These are phyloP conservation scores for Cylindrotheca closterium DNA, from an alignment of 108 stramenopile genomes.

Conservation along the genomic window DNA sequence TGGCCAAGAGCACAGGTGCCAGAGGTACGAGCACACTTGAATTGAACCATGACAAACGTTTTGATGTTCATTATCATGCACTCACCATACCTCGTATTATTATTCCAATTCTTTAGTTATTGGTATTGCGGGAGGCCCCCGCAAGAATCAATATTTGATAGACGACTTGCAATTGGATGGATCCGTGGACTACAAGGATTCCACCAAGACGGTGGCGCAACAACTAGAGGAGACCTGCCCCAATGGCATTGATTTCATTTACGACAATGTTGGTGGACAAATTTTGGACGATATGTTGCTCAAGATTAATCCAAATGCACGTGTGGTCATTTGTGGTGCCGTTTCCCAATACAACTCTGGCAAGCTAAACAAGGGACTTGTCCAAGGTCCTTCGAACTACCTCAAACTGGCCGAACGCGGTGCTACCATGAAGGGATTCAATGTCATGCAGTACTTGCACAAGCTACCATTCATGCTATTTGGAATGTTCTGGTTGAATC, in stretches of 20 bases:
- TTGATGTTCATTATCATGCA: too few relatives aligned
- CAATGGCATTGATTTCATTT: constrained; percentile 49
- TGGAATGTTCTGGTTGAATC: constrained; percentile 14
- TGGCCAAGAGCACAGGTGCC: constrained; percentile 35
- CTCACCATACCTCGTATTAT: too few relatives aligned
- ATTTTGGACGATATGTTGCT: constrained; percentile 29
- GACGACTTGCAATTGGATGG: constrained; percentile 16
- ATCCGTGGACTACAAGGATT: constrained; percentile 48
- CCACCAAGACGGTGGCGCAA: neutral
- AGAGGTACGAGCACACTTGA: too few relatives aligned
- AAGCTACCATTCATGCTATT: constrained; percentile 13
- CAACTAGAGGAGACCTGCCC: constrained; percentile 39
- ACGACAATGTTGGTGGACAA: constrained; percentile 50
- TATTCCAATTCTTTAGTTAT: too few relatives aligned
- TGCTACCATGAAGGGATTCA: constrained; percentile 43
- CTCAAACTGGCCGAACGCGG: constrained; percentile 40
- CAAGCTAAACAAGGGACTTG: constrained; percentile 12
- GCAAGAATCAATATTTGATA: constrained; percentile 5
- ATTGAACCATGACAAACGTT: too few relatives aligned
- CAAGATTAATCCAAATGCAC: constrained; percentile 24
- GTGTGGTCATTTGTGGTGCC: constrained; percentile 57
- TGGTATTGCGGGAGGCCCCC: constrained; percentile 25
- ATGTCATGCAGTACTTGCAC: constrained; percentile 36
- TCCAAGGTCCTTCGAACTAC: constrained; percentile 39
- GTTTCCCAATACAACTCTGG: constrained; percentile 43